Base-by-base conservation (phyloP, 495 filamentous ascomycete genomes). In the Filosporella fistucella region DNA sequence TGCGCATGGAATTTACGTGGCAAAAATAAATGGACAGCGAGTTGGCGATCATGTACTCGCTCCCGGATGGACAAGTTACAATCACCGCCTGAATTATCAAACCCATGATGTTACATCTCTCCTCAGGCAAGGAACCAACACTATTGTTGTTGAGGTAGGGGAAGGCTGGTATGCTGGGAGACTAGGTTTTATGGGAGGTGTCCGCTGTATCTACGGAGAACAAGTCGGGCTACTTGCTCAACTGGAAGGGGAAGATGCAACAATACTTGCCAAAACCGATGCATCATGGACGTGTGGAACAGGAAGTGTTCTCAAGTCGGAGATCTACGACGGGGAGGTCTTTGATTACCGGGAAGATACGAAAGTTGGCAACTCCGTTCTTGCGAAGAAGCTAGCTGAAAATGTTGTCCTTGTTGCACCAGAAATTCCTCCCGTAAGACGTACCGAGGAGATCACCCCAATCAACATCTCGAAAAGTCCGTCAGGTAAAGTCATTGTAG, bases 101-200 rank as follows among this genome's bases (percentile, higher is more conserved):
- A 63, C 66, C 0, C 75, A 70, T 40, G 72, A 80, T 49, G 68
- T 78, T 6, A 49, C 59, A 0, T 50, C 67, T 1, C 45, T 76
- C 1, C 28, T 54, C 5, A 26, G 22, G 4, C 21, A 55, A 0
- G 66, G 67, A 2, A 43, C 13, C 13, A 16, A 54, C 1, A 76
- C 57, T 1, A 61, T 81, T 34, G 69, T 65, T 0, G 70, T 71
- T 8, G 64, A 70, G 22, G 68, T 78, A 12, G 71, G 63, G 0
- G 77, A 81, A 44, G 77, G 77, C 0, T 80, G 76, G 76, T 79
- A 69, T 47, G 74, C 73, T 1, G 66, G 75, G 33, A 55, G 60
- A 10, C 41, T 77, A 11, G 76, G 64, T 0, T 36, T 71, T 3
- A 45, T 76, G 10, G 64, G 62, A 17, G 65, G 62, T 0, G 38